Base-by-base conservation (phyloP, 768 basidiomycete genomes). In the Clitopilus passeckerianus region DNA sequence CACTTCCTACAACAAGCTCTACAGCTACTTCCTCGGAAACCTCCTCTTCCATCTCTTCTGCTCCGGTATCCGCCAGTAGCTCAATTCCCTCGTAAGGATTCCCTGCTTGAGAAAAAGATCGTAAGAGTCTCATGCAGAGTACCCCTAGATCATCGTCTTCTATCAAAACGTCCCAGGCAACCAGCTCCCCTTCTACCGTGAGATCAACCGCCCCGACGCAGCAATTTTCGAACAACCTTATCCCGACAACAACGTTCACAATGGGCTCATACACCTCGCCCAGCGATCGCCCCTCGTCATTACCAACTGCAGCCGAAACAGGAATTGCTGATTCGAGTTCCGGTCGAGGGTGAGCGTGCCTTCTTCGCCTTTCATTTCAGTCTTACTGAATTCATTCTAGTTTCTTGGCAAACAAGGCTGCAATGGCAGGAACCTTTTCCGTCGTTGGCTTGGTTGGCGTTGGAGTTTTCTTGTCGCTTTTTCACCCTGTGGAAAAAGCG, bases 381-480 rank as follows among this genome's bases (percentile, higher is more conserved):
- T 20, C 27, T 50, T 50, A 18, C 61, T 57, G 43, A 59, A 10
- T 22, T 61, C 44, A 23, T 44, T 57, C 16, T 37, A 77, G 75
- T n/a, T 75, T 77, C 58, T 74, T 68, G 71, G 61, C 66, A 16
- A 75, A 75, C 58, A 76, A 74, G 63, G 70, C 64, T n/a, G 72
- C 72, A 10, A 71, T 77, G 15, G 72, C 72, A 5, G 74, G 70
- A 20, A 72, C 69, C 18, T 77, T 75, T 57, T 67, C 70, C 12
- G 63, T 72, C 18, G 67, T 71, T 23, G 59, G 69, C 53, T 59
- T 77, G 54, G 60, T 73, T 24, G 44, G 66, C 15, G 34, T 72
- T 41, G 73, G 66, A 18, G 46, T 50, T 9, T 41, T 68, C 34
- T 65, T 22, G 65, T 66, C n/a, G 64, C 68, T 15, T 59, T 68